phyloP scores from a whole-genome alignment of 2,329 filamentous ascomycete species.

The Rosellinia necatrix region DNA sequence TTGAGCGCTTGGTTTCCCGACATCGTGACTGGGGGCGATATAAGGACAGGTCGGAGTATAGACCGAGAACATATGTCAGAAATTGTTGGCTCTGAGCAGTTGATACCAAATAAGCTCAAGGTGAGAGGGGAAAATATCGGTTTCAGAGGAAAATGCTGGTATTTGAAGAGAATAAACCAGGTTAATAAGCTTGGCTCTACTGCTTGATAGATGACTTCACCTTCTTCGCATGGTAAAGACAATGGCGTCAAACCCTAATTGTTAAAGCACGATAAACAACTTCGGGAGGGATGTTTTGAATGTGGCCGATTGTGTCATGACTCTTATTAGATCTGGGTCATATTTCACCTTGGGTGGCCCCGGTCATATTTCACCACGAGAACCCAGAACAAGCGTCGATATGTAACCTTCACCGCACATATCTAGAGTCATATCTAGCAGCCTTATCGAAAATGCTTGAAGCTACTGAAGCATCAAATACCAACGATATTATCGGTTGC shows the following conservation, averaged over 20 bases:
- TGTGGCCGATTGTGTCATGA: constrained; percentile 12
- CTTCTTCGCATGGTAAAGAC: constrained; percentile 14
- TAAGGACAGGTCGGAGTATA: background rate
- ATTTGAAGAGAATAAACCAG: constrained; percentile 11
- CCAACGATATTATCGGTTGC: background rate
- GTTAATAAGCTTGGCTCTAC: background rate
- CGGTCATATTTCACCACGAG: background rate
- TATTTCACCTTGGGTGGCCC: background rate
- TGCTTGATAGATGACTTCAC: constrained; percentile 36
- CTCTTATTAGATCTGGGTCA: background rate
- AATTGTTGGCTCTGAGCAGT: background rate
- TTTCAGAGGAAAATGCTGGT: background rate
- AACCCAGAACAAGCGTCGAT: background rate
- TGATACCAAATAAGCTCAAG: background rate
- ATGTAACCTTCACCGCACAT: no score
- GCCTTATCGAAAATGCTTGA: background rate
- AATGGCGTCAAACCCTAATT: constrained; percentile 26
- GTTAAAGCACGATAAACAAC: constrained; percentile 12
- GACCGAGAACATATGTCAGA: background rate
- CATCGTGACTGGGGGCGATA: background rate
- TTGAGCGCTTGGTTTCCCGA: constrained; percentile 51
- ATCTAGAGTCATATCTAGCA: background rate
- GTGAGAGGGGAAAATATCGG: background rate
- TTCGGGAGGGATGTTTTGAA: background rate
- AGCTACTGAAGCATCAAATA: background rate